These are phyloP conservation scores for Paraglomus brasilianum DNA, from an alignment of 192 early-diverging fungal species.

Conservation along the genomic window DNA sequence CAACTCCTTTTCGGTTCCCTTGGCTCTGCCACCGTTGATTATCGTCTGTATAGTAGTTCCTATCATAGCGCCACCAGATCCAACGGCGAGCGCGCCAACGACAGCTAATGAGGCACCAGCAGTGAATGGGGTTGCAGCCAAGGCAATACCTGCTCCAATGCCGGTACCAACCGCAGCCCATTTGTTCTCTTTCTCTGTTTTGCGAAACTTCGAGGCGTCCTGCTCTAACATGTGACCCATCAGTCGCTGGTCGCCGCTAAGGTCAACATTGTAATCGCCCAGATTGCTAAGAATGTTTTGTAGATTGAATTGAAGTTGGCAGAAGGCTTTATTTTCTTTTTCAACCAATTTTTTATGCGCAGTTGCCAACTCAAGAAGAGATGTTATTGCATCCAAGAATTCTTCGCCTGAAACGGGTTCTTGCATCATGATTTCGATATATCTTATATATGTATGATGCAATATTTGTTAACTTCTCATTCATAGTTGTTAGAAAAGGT, in stretches of 20 bases:
- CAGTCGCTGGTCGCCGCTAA: no score
- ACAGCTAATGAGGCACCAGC: slow-evolving; percentile 19
- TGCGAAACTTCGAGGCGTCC: neutral
- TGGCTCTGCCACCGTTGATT: slow-evolving; percentile 1
- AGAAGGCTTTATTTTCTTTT: neutral
- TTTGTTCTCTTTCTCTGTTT: neutral
- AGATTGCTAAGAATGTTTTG: slow-evolving; percentile 12
- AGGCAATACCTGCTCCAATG: neutral
- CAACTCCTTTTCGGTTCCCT: slow-evolving; percentile 3
- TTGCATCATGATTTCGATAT: slow-evolving; percentile 13
- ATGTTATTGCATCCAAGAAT: slow-evolving; percentile 16
- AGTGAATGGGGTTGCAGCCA: slow-evolving; percentile 13
- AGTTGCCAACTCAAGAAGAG: neutral
- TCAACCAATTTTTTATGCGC: neutral
- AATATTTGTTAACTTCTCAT: no score
- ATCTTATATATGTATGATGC: neutral
- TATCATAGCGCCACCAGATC: slow-evolving; percentile 17
- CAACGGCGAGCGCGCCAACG: slow-evolving; percentile 9
- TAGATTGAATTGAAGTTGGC: neutral
- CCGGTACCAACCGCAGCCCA: slow-evolving; percentile 14
- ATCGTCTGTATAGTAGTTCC: slow-evolving; percentile 3
- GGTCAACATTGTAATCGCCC: neutral
- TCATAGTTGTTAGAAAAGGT: no score
- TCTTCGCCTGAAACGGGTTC: neutral
- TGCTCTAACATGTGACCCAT: slow-evolving; percentile 5